phyloP scores from a whole-genome alignment of 495 filamentous ascomycete genomes.

The Aspergillus panamensis region DNA sequence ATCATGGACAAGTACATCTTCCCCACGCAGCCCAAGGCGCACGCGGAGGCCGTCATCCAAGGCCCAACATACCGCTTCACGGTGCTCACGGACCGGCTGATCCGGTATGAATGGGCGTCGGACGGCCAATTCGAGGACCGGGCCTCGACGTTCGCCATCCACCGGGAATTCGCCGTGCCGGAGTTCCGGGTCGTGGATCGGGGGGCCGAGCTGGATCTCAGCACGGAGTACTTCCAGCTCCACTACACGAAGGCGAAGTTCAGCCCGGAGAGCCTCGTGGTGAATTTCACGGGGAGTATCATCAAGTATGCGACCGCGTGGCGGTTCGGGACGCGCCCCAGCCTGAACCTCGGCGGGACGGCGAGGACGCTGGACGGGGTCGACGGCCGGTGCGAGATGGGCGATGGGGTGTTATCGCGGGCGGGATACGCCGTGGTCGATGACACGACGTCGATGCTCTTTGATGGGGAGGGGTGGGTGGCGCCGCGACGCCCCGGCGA shows the following conservation, averaged over 20 bases:
- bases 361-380: slow-evolving; percentile 52
- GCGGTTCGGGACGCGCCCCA: slow-evolving; percentile 42
- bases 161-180: slow-evolving; percentile 46
- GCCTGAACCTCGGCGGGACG: slow-evolving; percentile 47
- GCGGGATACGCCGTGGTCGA: slow-evolving; percentile 48
- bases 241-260: slow-evolving; percentile 51
- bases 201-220: slow-evolving; percentile 44
- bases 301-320: slow-evolving; percentile 37
- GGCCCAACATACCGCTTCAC: slow-evolving; percentile 53
- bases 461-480: slow-evolving; percentile 50
- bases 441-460: slow-evolving; percentile 56
- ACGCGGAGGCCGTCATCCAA: slow-evolving; percentile 43
- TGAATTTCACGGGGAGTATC: slow-evolving; percentile 33
- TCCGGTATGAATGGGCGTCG: slow-evolving; percentile 56
- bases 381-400: slow-evolving; percentile 48
- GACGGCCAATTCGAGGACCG: slow-evolving; percentile 57
- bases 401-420: slow-evolving; percentile 46
- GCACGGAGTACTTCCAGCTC: slow-evolving; percentile 49
- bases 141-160: slow-evolving; percentile 53
- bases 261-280: slow-evolving; percentile 40
- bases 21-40: slow-evolving; percentile 40
- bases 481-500: slow-evolving; percentile 32
- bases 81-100: slow-evolving; percentile 46
- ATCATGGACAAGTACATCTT: slow-evolving; percentile 43
- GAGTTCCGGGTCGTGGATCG: slow-evolving; percentile 43